Percentiles rank a stretch among this genome's conserved stretches.
Evolutionary conservation across 1,139 yeast genomes (phyloP).

Genomic region (Debaryomyces psychrophilus): DNA sequence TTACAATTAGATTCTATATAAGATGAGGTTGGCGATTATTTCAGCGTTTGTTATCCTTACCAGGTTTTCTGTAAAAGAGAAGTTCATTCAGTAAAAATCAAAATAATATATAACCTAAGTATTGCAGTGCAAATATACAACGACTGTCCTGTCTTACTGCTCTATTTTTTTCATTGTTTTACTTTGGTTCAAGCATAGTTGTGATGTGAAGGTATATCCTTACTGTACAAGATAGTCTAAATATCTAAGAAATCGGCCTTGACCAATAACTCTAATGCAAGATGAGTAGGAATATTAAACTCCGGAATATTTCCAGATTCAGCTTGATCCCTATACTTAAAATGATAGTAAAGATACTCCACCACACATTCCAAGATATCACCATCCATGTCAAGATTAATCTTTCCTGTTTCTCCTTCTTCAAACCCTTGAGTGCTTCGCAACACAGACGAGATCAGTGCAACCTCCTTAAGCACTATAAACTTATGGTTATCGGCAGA

Average conservation of each 20-base stretch:
- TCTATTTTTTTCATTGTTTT: neutral
- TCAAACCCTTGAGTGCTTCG: conserved; percentile 66
- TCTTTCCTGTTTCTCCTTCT: conserved; percentile 54
- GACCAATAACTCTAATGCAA: conserved; percentile 86
- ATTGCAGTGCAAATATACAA: too few species aligned
- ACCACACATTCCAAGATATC: conserved; percentile 77
- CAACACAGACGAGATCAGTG: conserved; percentile 80
- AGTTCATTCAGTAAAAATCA: too few species aligned
- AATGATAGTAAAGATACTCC: conserved; percentile 80
- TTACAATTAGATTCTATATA: too few species aligned
- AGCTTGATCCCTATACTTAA: conserved; percentile 64
- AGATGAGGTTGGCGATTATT: too few species aligned
- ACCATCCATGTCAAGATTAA: conserved; percentile 67
- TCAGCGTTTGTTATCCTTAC: too few species aligned
- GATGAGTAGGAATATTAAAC: conserved; percentile 88
- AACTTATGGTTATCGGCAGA: conserved; percentile 76
- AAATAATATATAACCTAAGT: too few species aligned
- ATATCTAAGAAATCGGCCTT: conserved; percentile 89
- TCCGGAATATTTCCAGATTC: conserved; percentile 70
- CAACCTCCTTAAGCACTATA: conserved; percentile 73
- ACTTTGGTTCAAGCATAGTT: neutral
- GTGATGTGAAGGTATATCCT: neutral
- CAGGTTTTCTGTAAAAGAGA: too few species aligned
- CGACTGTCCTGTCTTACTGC: too few species aligned
- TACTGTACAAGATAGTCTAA: conserved; percentile 14